Conservation (phyloP, 805 yeast genomes). For the Spathaspora sp. region DNA sequence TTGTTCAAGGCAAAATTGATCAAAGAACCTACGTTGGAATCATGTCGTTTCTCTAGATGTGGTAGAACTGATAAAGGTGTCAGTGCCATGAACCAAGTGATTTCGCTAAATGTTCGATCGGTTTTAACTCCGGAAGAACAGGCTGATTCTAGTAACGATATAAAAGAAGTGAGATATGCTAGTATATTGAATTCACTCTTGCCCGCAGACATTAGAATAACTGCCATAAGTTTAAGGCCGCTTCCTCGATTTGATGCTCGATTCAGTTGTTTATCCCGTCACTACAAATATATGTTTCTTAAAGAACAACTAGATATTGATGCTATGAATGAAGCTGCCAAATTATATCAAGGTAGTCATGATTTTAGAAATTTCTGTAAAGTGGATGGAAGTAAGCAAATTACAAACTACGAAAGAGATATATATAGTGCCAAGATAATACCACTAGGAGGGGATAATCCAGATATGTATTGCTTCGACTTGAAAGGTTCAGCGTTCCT, state of each 20-base stretch:
- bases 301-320: slow-evolving; percentile 55
- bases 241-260: slow-evolving; percentile 86
- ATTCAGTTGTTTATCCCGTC: slow-evolving; percentile 83
- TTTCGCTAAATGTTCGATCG: slow-evolving; percentile 75
- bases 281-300: slow-evolving; percentile 77
- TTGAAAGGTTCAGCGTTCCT: slow-evolving; percentile 85
- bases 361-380: slow-evolving; percentile 96
- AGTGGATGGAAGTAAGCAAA: slow-evolving; percentile 90
- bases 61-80: slow-evolving; percentile 97
- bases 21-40: slow-evolving; percentile 52
- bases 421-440: slow-evolving; percentile 53
- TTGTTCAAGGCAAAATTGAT: slow-evolving; percentile 65
- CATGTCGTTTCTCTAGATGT: slow-evolving; percentile 79
- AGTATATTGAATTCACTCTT: slow-evolving; percentile 69
- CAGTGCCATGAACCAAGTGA: slow-evolving; percentile 94
- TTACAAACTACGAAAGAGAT: slow-evolving; percentile 68
- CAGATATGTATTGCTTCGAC: slow-evolving; percentile 63
- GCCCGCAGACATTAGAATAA: slow-evolving; percentile 81
- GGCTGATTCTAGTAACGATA: slow-evolving; percentile 50
- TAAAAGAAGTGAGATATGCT: slow-evolving; percentile 71
- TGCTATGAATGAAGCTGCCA: slow-evolving; percentile 67
- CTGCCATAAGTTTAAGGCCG: slow-evolving; percentile 78
- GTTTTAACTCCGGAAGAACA: slow-evolving; percentile 62
- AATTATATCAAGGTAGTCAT: slow-evolving; percentile 62
- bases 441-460: slow-evolving; percentile 21